A percentile compares a stretch with the other conserved stretches of the same genome.
Evolutionary conservation across 352 stramenopile species (phyloP).

Genomic region (Globisporangium iwayamae): DNA sequence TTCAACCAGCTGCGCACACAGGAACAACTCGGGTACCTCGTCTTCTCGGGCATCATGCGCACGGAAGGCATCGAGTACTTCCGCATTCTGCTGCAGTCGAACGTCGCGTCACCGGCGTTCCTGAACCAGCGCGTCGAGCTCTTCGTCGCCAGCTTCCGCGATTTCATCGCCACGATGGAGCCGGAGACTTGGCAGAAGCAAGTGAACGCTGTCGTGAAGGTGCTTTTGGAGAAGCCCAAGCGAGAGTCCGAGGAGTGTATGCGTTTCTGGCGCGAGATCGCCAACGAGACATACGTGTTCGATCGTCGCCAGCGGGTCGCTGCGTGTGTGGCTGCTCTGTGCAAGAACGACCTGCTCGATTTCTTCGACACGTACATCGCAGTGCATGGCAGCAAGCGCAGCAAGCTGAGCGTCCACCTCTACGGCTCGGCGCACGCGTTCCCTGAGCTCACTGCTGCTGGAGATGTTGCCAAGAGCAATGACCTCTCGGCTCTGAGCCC

Average conservation of each 20-base stretch:
- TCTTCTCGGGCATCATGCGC: constrained; percentile 51
- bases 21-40: constrained; percentile 69
- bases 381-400: constrained; percentile 21
- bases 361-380: constrained; percentile 65
- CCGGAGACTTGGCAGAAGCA: constrained; percentile 43
- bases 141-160: constrained; percentile 47
- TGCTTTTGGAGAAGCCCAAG: constrained; percentile 67
- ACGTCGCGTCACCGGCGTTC: constrained; percentile 53
- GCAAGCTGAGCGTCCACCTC: constrained; percentile 57
- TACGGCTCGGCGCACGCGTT: constrained; percentile 58
- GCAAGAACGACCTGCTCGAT: constrained; percentile 45
- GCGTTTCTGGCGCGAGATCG: constrained; percentile 58
- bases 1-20: constrained; percentile 64
- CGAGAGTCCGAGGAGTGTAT: constrained; percentile 52
- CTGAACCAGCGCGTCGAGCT: constrained; percentile 68
- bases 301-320: constrained; percentile 49
- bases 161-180: constrained; percentile 26
- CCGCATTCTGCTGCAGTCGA: constrained; percentile 76
- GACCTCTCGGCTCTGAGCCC: not conserved
- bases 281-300: constrained; percentile 69
- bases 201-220: constrained; percentile 58
- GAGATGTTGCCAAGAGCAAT: not conserved
- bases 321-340: constrained; percentile 38
- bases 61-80: constrained; percentile 55
- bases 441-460: constrained; percentile 15